phyloP scores from a whole-genome alignment of 1,139 yeast genomes.

The Blastobotrys raffinosifermentans region DNA sequence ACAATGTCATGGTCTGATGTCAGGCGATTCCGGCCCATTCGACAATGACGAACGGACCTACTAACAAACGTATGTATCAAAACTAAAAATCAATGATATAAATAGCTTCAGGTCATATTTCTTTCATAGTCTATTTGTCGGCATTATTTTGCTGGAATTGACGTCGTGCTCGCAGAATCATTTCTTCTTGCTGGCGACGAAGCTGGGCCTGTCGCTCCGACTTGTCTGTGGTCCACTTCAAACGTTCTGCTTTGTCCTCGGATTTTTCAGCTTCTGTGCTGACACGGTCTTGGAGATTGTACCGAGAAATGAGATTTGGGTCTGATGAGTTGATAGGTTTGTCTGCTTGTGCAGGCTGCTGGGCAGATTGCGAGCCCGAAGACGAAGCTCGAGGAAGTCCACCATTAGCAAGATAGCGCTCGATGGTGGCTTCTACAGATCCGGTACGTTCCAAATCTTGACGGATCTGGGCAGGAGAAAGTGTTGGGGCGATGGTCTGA shows the following conservation, averaged over 20 bases:
- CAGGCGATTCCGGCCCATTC: too few species aligned
- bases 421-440: constrained; percentile 74
- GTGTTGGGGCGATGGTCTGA: constrained; percentile 71
- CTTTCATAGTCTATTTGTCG: too few species aligned
- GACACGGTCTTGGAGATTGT: constrained; percentile 19
- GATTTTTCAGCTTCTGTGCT: constrained; percentile 11
- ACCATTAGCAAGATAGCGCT: constrained; percentile 59
- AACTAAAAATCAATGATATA: not conserved
- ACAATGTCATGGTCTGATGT: too few species aligned
- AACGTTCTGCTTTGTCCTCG: constrained; percentile 12
- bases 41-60: too few species aligned
- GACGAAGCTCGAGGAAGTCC: constrained; percentile 44
- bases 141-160: constrained; percentile 31
- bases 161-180: constrained; percentile 46
- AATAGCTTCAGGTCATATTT: too few species aligned
- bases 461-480: constrained; percentile 62
- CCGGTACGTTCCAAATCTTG: constrained; percentile 56
- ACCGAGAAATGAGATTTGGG: constrained; percentile 25
- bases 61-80: not conserved
- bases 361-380: constrained; percentile 7
- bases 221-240: constrained; percentile 37
- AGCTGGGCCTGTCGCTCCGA: constrained; percentile 39
- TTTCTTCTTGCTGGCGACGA: constrained; percentile 43
- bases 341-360: constrained; percentile 6
- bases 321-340: constrained; percentile 12